phyloP scores from a whole-genome alignment of 2,329 filamentous ascomycete genomes.

The Aciculosporium take region DNA sequence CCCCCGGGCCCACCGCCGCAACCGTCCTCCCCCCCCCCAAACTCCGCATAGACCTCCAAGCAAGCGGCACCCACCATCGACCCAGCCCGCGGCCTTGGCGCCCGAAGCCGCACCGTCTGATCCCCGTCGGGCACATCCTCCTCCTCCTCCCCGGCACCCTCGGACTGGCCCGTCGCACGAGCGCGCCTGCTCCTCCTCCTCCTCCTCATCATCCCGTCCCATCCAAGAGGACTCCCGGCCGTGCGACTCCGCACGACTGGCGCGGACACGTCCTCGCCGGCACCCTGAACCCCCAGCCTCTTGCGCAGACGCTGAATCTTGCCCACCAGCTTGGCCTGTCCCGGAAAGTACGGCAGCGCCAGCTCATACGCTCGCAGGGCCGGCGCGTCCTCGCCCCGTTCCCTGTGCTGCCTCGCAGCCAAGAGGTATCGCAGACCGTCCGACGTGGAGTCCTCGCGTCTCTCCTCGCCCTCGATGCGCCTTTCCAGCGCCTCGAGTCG shows the following conservation, averaged over 20 bases:
- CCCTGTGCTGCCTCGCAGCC: conserved; percentile 86
- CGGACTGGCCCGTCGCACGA: background rate
- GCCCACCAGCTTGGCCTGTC: conserved; percentile 59
- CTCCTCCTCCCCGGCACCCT: background rate
- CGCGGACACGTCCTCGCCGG: background rate
- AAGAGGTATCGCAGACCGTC: conserved; percentile 75
- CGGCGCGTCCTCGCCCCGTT: conserved; percentile 61
- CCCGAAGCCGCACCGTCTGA: conserved; percentile 10
- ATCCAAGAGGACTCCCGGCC: conserved; percentile 3
- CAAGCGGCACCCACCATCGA: too few species aligned
- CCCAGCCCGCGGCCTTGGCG: conserved; percentile 5
- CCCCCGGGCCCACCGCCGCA: too few species aligned
- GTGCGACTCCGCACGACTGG: conserved; percentile 1
- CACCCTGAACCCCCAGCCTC: conserved; percentile 27
- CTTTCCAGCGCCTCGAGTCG: conserved; percentile 74
- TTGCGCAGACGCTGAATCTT: conserved; percentile 52
- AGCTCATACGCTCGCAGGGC: conserved; percentile 78
- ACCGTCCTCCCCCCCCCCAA: too few species aligned
- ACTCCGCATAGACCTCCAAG: too few species aligned
- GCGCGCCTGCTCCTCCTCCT: conserved; percentile 1
- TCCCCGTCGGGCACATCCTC: conserved; percentile 10
- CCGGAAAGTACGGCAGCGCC: conserved; percentile 73
- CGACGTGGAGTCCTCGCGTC: conserved; percentile 54
- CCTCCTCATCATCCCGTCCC: conserved; percentile 1
- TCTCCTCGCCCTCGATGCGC: conserved; percentile 55